Base-by-base conservation (phyloP, 78 protist species). In the Pelomyxa schiedti region DNA sequence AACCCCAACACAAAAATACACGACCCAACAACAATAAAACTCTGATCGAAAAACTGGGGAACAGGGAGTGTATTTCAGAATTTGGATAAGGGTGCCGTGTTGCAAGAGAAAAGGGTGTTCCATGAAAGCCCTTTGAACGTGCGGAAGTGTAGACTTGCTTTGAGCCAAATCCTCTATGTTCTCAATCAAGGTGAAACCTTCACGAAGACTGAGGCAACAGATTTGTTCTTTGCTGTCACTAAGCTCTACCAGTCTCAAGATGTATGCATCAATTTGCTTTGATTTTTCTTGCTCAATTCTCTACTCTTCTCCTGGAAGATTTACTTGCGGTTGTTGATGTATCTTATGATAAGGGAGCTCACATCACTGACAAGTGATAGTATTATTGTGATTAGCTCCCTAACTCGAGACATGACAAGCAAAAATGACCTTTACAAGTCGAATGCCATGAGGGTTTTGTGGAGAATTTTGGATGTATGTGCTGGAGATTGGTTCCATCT, bases 141-240 rank as follows among this genome's bases (percentile, higher is more conserved):
- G 43, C 39, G 86, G 43, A 37, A 75, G 58, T 97, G 98, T 81
- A 28, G 75, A 24, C 63, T 40, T 3, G 79, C 92, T 22, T 78
- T 95, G 40, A 82, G 94, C 22, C 89, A 95, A 82, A 75, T 97
- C 24, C 92, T 97, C 37, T 96, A 88, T 77, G 76, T 95, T 3
- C 42, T 95, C 30, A 29, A 75, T 22, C 93, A 94, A 53, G 99
- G 98, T 40, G 96, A 95, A 37, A 64, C 78, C 28, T 76, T 95
- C 38, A 67, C 95, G 3, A 42, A 69, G 9, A 66, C 29, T 3
- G 99, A 95, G 79, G 94, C 98, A 36, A 95, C 97, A 24, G 86
- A 87, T 22, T 28, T 95, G 71, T 97, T 96, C 94, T 97, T 97
- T 71, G 92, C 92, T 43, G 85, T 90, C 6, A 95, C 98, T 7